Evolutionary conservation across 768 basidiomycete species (phyloP).

Genomic region (Mycena kentingensis): DNA sequence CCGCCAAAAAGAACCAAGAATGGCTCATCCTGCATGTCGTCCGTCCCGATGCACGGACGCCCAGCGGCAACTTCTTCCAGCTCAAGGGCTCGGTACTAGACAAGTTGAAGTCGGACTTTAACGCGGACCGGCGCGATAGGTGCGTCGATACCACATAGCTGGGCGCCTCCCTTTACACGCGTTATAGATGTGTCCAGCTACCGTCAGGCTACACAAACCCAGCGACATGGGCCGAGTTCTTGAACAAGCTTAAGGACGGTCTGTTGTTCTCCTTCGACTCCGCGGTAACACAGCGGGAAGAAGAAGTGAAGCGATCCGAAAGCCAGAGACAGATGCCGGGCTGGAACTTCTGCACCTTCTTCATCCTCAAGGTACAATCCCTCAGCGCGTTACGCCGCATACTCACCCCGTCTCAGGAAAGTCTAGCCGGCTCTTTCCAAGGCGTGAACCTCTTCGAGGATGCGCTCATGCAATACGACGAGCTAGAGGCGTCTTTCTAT

Average conservation of each 20-base stretch:
- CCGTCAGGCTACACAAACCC: slow-evolving; percentile 72
- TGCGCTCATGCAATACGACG: slow-evolving; percentile 84
- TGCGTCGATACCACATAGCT: slow-evolving; percentile 29
- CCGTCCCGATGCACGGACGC: slow-evolving; percentile 63
- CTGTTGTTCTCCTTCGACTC: slow-evolving; percentile 82
- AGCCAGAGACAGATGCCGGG: slow-evolving; percentile 90
- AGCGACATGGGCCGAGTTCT: slow-evolving; percentile 82
- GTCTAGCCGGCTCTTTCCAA: slow-evolving; percentile 88
- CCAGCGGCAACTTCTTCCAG: slow-evolving; percentile 73
- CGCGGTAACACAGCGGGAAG: slow-evolving; percentile 77
- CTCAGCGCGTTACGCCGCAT: slow-evolving; percentile 1
- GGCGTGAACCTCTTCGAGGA: slow-evolving; percentile 89
- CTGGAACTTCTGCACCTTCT: slow-evolving; percentile 99
- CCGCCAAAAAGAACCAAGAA: slow-evolving; percentile 80
- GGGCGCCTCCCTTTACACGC: slow-evolving; percentile 19
- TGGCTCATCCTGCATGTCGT: slow-evolving; percentile 91
- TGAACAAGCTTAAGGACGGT: slow-evolving; percentile 88
- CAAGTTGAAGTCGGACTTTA: slow-evolving; percentile 91
- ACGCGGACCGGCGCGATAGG: slow-evolving; percentile 86
- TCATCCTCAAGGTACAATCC: slow-evolving; percentile 79
- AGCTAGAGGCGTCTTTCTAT: slow-evolving; percentile 85
- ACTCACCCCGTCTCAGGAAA: slow-evolving; percentile 65
- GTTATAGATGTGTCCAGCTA: slow-evolving; percentile 75
- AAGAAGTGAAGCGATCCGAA: slow-evolving; percentile 89
- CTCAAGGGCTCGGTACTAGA: slow-evolving; percentile 85